phyloP scores from a whole-genome alignment of 1,139 yeast genomes.

The Cylindricascospora bacillispora region DNA sequence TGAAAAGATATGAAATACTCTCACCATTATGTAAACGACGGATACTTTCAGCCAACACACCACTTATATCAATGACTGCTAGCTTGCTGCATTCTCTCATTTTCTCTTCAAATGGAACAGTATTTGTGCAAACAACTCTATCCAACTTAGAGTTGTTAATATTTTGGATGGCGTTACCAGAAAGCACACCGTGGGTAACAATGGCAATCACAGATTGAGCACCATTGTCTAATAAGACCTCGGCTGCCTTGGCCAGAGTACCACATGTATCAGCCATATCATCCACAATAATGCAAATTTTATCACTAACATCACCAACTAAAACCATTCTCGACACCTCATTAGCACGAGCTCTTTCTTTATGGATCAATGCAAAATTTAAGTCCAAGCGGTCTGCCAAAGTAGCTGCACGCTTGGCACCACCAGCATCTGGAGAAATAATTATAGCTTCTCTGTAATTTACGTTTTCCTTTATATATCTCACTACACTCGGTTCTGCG shows the following conservation, averaged over 20 bases:
- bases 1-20: slow-evolving; percentile 80
- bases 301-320: slow-evolving; percentile 87
- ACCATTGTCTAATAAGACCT: slow-evolving; percentile 64
- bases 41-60: slow-evolving; percentile 90
- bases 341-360: slow-evolving; percentile 90
- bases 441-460: slow-evolving; percentile 63
- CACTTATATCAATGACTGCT: slow-evolving; percentile 73
- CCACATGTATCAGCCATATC: slow-evolving; percentile 99
- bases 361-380: slow-evolving; percentile 91
- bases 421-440: slow-evolving; percentile 97
- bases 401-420: slow-evolving; percentile 96
- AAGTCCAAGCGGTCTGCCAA: slow-evolving; percentile 86
- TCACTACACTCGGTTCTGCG: slow-evolving; percentile 88
- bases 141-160: slow-evolving; percentile 69
- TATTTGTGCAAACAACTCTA: slow-evolving; percentile 82
- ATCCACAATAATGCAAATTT: slow-evolving; percentile 82
- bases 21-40: slow-evolving; percentile 97
- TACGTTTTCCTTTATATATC: slow-evolving; percentile 70
- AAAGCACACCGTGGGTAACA: slow-evolving; percentile 88
- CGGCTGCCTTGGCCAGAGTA: slow-evolving; percentile 92
- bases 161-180: slow-evolving; percentile 77
- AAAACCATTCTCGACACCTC: slow-evolving; percentile 91
- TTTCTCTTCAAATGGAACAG: slow-evolving; percentile 83
- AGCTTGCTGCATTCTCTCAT: slow-evolving; percentile 57
- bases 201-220: slow-evolving; percentile 85